These are phyloP conservation scores for Ophiostoma sp. DNA, from an alignment of 2,329 filamentous ascomycete species.

Conservation along the genomic window DNA sequence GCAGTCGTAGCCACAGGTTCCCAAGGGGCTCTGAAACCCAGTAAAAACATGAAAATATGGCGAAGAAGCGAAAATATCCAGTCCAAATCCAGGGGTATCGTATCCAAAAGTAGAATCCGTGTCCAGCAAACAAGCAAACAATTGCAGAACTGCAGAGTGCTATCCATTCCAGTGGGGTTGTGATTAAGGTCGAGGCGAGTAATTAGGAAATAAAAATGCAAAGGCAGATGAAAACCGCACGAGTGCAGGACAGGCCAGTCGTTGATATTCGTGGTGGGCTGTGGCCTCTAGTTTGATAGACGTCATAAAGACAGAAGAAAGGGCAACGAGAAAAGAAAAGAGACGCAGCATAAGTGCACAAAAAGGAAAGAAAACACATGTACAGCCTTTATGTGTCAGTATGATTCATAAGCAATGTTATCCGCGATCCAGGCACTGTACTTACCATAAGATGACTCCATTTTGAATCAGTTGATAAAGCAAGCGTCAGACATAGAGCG, in stretches of 20 bases:
- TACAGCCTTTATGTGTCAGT: not conserved
- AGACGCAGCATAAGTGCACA: not conserved
- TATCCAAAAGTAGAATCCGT: not conserved
- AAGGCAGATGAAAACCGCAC: not conserved
- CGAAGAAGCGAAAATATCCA: not conserved
- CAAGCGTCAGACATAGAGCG: too few species aligned
- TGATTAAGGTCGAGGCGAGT: not conserved
- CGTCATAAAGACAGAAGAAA: not conserved
- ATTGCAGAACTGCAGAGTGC: not conserved
- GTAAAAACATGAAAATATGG: not conserved
- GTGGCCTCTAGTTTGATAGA: too few species aligned
- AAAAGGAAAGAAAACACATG: not conserved
- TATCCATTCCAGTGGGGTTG: not conserved
- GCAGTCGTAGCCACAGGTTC: not conserved
- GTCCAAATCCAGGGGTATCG: not conserved
- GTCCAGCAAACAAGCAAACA: not conserved
- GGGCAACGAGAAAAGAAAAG: not conserved
- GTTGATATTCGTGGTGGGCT: not conserved
- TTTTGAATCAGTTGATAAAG: not conserved
- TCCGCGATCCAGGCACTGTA: not conserved
- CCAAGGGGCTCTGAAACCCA: not conserved
- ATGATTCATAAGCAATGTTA: not conserved
- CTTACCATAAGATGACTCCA: not conserved
- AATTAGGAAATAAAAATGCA: not conserved
- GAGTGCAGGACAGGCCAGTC: not conserved